phyloP scores from a whole-genome alignment of 495 filamentous ascomycete genomes.

The Hyaloscypha hepaticicola region DNA sequence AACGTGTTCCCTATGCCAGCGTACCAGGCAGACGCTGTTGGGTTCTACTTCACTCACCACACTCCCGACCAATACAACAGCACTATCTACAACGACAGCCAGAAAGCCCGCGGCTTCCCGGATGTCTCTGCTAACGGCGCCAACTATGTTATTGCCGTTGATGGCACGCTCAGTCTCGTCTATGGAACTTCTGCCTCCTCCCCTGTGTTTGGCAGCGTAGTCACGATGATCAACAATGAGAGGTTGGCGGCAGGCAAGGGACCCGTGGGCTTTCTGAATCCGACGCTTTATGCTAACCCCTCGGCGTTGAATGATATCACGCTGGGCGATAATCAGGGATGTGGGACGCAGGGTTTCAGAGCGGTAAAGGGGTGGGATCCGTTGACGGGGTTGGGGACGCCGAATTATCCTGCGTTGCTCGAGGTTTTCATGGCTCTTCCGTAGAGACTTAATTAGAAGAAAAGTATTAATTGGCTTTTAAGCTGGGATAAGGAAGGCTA shows the following conservation, averaged over 20 bases:
- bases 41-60: neutral
- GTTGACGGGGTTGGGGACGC: conserved; percentile 11
- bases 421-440: conserved; percentile 4
- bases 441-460: too few relatives aligned
- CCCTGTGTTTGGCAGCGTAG: conserved; percentile 41
- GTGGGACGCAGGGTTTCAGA: conserved; percentile 26
- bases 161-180: conserved; percentile 39
- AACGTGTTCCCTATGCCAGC: conserved; percentile 20
- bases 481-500: too few relatives aligned
- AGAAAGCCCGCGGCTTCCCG: conserved; percentile 52
- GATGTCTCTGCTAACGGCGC: conserved; percentile 63
- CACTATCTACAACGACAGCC: conserved; percentile 31
- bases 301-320: conserved; percentile 49
- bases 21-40: neutral
- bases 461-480: too few relatives aligned
- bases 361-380: conserved; percentile 38
- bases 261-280: conserved; percentile 52
- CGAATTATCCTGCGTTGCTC: conserved; percentile 6
- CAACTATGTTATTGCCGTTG: conserved; percentile 48
- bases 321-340: conserved; percentile 45
- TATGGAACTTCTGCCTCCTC: conserved; percentile 46
- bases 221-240: conserved; percentile 56
- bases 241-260: conserved; percentile 44
- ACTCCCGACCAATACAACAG: conserved; percentile 6
- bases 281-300: conserved; percentile 48